Percentiles rank a stretch among this genome's conserved stretches.
phyloP scores from a whole-genome alignment of 2,329 filamentous ascomycete genomes.

The Colletotrichum salicis region DNA sequence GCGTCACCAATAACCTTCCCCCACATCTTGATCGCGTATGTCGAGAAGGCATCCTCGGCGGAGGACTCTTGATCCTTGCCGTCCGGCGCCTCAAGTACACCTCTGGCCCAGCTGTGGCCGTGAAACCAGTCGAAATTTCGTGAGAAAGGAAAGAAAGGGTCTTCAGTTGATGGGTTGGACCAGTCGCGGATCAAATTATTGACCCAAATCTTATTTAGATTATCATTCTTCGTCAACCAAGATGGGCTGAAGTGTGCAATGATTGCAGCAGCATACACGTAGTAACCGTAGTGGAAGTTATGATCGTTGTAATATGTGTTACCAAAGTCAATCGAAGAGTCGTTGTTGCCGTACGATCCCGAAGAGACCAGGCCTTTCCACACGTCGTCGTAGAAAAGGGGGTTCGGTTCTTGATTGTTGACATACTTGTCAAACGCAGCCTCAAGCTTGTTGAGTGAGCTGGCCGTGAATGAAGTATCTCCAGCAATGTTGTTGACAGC shows the following conservation, averaged over 20 bases:
- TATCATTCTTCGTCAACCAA: slow-evolving; percentile 71
- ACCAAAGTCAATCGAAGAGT: slow-evolving; percentile 78
- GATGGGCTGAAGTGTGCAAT: slow-evolving; percentile 76
- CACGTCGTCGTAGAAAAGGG: slow-evolving; percentile 64
- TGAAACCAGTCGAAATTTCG: slow-evolving; percentile 86
- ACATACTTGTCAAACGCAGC: slow-evolving; percentile 67
- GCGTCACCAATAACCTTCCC: slow-evolving; percentile 74
- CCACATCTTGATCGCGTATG: slow-evolving; percentile 88
- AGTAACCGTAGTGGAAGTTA: slow-evolving; percentile 79
- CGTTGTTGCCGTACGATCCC: slow-evolving; percentile 70
- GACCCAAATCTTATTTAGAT: slow-evolving; percentile 68
- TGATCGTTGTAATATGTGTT: slow-evolving; percentile 79
- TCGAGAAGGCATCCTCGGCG: slow-evolving; percentile 82
- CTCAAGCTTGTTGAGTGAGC: slow-evolving; percentile 67
- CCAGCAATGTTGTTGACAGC: slow-evolving; percentile 66
- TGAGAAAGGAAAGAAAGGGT: slow-evolving; percentile 78
- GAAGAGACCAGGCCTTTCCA: slow-evolving; percentile 80
- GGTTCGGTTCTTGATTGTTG: slow-evolving; percentile 68
- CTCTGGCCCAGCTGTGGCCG: slow-evolving; percentile 85
- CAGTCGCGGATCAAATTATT: slow-evolving; percentile 80
- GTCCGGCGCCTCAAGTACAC: slow-evolving; percentile 70
- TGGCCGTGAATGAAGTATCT: slow-evolving; percentile 61
- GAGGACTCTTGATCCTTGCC: slow-evolving; percentile 82
- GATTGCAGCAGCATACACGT: slow-evolving; percentile 81
- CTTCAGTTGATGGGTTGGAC: slow-evolving; percentile 73